Evolutionary conservation across 2,329 filamentous ascomycete species (phyloP), one percentile per base, ranked within the genome.

Genomic region (Shiraia sp.): DNA sequence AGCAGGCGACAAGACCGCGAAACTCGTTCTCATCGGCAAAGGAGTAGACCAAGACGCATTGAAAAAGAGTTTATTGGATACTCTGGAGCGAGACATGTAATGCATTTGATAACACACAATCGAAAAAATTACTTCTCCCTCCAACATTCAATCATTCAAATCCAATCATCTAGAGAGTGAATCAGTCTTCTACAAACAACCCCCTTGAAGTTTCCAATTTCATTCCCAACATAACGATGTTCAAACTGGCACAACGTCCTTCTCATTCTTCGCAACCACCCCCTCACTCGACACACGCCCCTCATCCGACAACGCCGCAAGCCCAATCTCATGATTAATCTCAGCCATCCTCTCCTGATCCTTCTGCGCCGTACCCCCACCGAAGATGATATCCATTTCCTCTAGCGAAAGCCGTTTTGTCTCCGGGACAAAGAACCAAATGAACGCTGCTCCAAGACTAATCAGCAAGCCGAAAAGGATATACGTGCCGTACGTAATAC

Each of bases 261-360:
- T 57, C 37, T 59, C 55, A 2, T 42, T 43, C 2, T 45, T 50
- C 6, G 50, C 27, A 19, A 55, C 12, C 24, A 44, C 40, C 28
- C 44, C 44, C 15, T 51, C 42, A 4, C 30, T 42, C 7, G 28
- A 47, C 1, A 23, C 22, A 0, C 36, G 30, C 9, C 22, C 43
- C n/a, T 41, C 47, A 2, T 50, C 52, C 14, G 41, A 25, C 4
- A 63, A 30, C 8, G 63, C 55, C n/a, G 74, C 66, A 27, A 90
- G 72, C 0, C 86, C 87, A 51, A 90, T 82, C 57, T 88, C 85
- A 22, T 73, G 71, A 61, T 88, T 85, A 57, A 90, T 88, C 63
- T 86, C 81, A 7, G 77, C 78, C 83, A 88, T 88, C 13, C 86
- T 79, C 67, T 86, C 82, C 34, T 79, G 75, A 54, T 89, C 85